phyloP scores from a whole-genome alignment of 192 early-diverging fungal genomes.

The Entomortierella lignicola region DNA sequence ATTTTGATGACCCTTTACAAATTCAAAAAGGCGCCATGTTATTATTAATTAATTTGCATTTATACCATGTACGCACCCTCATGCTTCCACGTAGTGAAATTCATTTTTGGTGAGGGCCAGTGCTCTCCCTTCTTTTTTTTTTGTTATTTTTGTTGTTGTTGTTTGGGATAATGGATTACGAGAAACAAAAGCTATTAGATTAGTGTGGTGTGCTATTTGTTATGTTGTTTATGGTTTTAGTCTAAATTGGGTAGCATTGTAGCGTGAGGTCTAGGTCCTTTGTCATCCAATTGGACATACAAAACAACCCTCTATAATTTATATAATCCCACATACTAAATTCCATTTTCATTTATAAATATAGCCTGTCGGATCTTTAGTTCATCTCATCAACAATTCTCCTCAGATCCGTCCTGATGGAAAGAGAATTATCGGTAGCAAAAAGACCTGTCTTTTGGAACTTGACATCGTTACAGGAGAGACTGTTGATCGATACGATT shows the following conservation, averaged over 20 bases:
- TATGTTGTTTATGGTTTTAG: neutral
- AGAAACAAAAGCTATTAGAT: neutral
- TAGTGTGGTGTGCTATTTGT: neutral
- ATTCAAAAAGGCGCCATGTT: neutral
- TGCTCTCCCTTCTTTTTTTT: slow-evolving; percentile 4
- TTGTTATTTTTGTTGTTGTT: neutral
- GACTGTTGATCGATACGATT: slow-evolving; percentile 1
- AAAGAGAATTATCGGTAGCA: slow-evolving; percentile 34
- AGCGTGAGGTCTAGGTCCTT: neutral
- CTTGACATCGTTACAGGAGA: slow-evolving; percentile 29
- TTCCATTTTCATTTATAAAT: neutral
- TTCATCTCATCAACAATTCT: slow-evolving; percentile 31
- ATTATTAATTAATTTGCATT: slow-evolving; percentile 18
- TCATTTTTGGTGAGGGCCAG: neutral
- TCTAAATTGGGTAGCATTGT: neutral
- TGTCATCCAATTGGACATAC: too few relatives aligned
- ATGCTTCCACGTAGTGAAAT: slow-evolving; percentile 38
- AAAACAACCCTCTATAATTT: neutral
- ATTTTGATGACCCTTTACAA: neutral
- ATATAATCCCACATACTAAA: neutral
- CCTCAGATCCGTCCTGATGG: slow-evolving; percentile 44
- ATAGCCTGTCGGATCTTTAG: slow-evolving; percentile 35
- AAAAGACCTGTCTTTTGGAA: slow-evolving; percentile 32
- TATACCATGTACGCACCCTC: slow-evolving; percentile 11
- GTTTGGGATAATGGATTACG: neutral